Conservation (phyloP, 2,329 filamentous ascomycete species). For the Trichoderma atrobrunneum region DNA sequence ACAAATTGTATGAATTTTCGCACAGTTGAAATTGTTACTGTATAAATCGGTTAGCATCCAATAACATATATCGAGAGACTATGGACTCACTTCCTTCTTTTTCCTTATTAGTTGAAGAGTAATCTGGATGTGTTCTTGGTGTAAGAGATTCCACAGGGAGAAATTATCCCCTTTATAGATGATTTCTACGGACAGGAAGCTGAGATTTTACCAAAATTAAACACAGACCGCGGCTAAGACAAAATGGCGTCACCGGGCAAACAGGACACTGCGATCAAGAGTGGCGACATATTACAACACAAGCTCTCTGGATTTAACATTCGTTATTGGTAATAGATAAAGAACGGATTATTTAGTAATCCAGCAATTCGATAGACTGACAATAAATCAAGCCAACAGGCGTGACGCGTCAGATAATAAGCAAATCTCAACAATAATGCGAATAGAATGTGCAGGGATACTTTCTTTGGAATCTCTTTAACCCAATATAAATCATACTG, state of each 20-base stretch:
- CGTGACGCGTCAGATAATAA: no score
- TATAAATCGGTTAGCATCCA: neutral
- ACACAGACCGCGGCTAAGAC: neutral
- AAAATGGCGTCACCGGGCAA: neutral
- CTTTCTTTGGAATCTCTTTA: no score
- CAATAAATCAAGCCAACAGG: neutral
- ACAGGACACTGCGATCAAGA: neutral
- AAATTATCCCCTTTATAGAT: neutral
- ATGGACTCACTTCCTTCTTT: neutral
- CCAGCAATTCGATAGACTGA: neutral
- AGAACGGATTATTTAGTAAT: neutral
- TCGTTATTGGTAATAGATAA: neutral
- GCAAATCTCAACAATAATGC: no score
- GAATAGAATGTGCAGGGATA: no score
- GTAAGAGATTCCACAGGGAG: neutral
- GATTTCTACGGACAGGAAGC: neutral
- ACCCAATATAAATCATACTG: no score
- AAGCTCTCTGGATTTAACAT: neutral
- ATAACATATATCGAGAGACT: neutral
- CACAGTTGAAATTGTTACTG: neutral
- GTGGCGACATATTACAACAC: neutral
- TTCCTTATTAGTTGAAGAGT: neutral
- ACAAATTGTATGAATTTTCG: neutral
- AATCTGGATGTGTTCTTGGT: neutral
- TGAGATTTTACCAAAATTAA: neutral